A percentile compares a stretch with the other conserved stretches of the same genome.
Conservation (phyloP, 2,329 filamentous ascomycete species). For the Lasiodiplodia theobromae region DNA sequence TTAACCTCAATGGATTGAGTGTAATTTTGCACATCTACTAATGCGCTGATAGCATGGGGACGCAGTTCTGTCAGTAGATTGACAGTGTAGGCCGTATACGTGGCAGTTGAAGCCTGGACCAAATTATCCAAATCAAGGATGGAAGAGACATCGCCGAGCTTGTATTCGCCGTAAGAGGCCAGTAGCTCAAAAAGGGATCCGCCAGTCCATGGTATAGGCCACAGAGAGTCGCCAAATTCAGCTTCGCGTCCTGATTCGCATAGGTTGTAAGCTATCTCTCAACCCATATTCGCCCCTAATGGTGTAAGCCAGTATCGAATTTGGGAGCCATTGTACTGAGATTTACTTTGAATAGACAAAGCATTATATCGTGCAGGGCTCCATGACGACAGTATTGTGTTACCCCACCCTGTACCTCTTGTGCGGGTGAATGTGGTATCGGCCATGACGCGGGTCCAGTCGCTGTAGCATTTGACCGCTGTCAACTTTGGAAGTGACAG, state of each 20-base stretch:
- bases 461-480: no score
- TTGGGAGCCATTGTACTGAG: no score
- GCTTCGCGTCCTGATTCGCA: neutral
- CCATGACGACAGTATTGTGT: no score
- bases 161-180: neutral
- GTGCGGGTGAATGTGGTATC: no score
- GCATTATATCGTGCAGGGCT: no score
- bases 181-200: constrained; percentile 10
- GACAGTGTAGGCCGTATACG: neutral
- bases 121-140: neutral
- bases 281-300: no score
- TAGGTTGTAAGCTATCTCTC: no score
- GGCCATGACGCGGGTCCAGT: no score
- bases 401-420: no score
- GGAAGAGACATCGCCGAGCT: neutral
- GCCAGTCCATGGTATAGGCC: neutral
- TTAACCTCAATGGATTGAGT: neutral
- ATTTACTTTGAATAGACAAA: no score
- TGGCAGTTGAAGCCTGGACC: neutral
- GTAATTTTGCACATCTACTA: fast-evolving
- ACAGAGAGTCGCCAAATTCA: neutral
- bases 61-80: constrained; percentile 10
- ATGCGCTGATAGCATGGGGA: neutral
- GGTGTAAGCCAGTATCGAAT: no score
- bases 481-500: no score